phyloP scores from a whole-genome alignment of 2,329 filamentous ascomycete species.

The Blastomyces percursus region DNA sequence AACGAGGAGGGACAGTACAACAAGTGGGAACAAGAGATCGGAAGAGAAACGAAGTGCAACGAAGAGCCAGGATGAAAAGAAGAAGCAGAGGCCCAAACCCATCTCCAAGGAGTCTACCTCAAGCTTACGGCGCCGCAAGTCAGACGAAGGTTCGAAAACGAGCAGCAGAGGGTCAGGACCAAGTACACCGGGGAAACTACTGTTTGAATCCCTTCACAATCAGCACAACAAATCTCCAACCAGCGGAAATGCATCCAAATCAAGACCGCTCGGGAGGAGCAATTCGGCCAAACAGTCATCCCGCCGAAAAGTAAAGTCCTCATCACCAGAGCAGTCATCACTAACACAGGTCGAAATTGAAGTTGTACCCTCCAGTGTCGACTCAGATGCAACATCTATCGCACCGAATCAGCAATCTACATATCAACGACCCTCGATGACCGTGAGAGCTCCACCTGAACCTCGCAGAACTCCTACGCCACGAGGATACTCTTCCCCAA shows the following conservation, averaged over 20 bases:
- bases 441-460: neutral
- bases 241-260: conserved; percentile 25
- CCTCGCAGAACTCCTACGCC: neutral
- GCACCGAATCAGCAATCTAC: conserved; percentile 33
- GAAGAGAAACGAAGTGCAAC: conserved; percentile 21
- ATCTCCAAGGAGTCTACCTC: conserved; percentile 34
- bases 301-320: conserved; percentile 23
- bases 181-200: conserved; percentile 31
- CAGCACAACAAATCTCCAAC: conserved; percentile 27
- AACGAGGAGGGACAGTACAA: conserved; percentile 26
- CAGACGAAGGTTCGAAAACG: conserved; percentile 26
- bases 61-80: conserved; percentile 17
- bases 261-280: conserved; percentile 23
- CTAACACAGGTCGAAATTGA: conserved; percentile 26
- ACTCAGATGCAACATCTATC: conserved; percentile 38
- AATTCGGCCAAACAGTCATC: conserved; percentile 25
- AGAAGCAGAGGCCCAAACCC: conserved; percentile 24
- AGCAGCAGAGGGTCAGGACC: conserved; percentile 28
- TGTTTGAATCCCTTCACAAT: conserved; percentile 25
- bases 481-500: neutral
- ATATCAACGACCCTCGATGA: conserved; percentile 18
- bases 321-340: conserved; percentile 25
- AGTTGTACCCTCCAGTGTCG: conserved; percentile 22
- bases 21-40: conserved; percentile 21
- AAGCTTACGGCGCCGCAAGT: conserved; percentile 27